Conservation (phyloP, 2,329 filamentous ascomycete species). For the Claviceps africana region DNA sequence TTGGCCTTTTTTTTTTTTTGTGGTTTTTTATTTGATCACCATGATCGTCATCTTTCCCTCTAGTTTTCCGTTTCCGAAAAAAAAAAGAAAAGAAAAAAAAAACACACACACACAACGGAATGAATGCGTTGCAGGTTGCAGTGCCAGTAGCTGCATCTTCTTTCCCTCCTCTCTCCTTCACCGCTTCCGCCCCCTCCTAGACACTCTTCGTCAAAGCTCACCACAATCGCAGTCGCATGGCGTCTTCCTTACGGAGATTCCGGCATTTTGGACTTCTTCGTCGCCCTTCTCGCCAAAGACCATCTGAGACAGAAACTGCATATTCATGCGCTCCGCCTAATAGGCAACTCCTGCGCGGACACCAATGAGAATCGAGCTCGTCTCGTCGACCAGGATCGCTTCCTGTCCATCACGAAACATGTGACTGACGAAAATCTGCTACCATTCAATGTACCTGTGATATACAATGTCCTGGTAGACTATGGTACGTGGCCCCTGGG, state of each 20-base stretch:
- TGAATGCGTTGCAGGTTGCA: too few species aligned
- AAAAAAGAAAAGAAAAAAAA: background rate
- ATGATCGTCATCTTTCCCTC: background rate
- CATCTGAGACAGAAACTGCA: constrained; percentile 29
- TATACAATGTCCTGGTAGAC: constrained; percentile 50
- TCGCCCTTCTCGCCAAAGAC: constrained; percentile 28
- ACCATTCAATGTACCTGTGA: constrained; percentile 40
- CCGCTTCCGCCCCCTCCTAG: background rate
- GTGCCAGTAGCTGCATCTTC: too few species aligned
- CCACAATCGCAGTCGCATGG: constrained; percentile 33
- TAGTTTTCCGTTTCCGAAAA: background rate
- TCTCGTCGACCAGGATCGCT: constrained; percentile 34
- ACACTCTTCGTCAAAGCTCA: background rate
- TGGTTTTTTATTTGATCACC: too few species aligned
- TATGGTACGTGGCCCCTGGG: constrained; percentile 33
- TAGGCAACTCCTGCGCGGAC: constrained; percentile 51
- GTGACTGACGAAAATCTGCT: constrained; percentile 34
- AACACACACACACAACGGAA: too few species aligned
- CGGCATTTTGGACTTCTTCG: constrained; percentile 42
- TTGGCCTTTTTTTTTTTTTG: background rate
- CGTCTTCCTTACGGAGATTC: constrained; percentile 42
- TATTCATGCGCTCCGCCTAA: constrained; percentile 40
- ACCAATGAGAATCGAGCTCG: constrained; percentile 46
- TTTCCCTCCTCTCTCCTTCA: background rate
- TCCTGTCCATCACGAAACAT: constrained; percentile 34